Evolutionary conservation across 768 basidiomycete species (phyloP), one percentile per base, ranked within the genome.

Genomic region (Trametes cingulata): DNA sequence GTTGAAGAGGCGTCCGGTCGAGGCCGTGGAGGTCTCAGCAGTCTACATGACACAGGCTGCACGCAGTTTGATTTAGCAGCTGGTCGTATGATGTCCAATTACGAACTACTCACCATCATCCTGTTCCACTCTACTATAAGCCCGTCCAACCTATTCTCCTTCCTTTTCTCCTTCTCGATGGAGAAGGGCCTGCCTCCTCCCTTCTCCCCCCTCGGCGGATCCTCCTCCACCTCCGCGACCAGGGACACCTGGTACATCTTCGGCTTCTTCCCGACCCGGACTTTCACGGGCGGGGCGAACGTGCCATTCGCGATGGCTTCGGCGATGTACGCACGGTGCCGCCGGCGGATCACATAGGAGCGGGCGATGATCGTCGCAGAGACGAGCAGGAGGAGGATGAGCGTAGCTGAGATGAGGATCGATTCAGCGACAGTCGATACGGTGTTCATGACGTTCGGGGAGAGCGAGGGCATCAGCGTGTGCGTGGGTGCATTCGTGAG

Each of bases 231-330:
- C 47, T 46, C 48, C 20, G 10, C 19, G 42, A 40, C 49, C 36
- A 66, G 24, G 7, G 75, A 77, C 9, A 79, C 77, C 37, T 84
- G 80, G 75, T 76, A 83, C 68, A 85, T 67, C 41, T 65, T 65
- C 12, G 84, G 84, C 61, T 80, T 82, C 65, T 77, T 76, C 24
- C 73, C 74, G 19, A 79, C 63, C 24, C 70, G 66, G 29, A 65
- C 53, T n/a, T 69, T 52, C n/a, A 25, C 36, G n/a, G 56, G 62
- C 1, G 82, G 79, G 10, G 82, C 61, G 80, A 83, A 87, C 7
- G 85, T 85, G 9, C 86, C 86, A 58, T 85, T 83, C 22, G 80
- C 76, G 62, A 87, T 87, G 17, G 85, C 86, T 60, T 87, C 85
- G 52, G 82, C 85, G 33, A 87, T 75, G 66, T 85, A 69, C 6